phyloP scores from a whole-genome alignment of 495 filamentous ascomycete species.

The Oleoguttula mirabilis region DNA sequence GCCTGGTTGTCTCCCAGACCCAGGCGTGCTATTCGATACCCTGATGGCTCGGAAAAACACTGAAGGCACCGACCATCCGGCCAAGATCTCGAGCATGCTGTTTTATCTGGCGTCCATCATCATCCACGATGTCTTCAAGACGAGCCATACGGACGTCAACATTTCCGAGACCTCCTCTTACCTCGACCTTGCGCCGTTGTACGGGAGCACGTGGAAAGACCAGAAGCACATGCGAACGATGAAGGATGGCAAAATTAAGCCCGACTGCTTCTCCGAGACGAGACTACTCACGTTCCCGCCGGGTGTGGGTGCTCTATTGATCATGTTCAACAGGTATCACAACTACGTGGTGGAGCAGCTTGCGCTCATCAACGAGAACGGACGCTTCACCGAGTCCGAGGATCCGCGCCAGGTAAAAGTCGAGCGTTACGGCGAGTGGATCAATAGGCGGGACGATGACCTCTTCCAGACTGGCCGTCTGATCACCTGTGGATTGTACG shows the following conservation, averaged over 20 bases:
- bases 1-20: constrained; percentile 57
- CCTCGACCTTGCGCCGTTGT: constrained; percentile 72
- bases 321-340: constrained; percentile 52
- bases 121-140: constrained; percentile 66
- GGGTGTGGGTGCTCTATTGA: constrained; percentile 56
- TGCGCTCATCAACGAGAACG: constrained; percentile 47
- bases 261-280: constrained; percentile 69
- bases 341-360: constrained; percentile 40
- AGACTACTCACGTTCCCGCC: constrained; percentile 71
- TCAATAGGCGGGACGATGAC: constrained; percentile 29
- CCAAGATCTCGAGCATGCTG: constrained; percentile 73
- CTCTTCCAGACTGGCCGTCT: constrained; percentile 33
- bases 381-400: constrained; percentile 37
- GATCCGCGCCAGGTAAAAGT: constrained; percentile 10
- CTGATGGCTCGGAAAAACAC: constrained; percentile 51
- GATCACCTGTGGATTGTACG: constrained; percentile 31
- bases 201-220: constrained; percentile 67
- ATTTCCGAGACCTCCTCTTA: constrained; percentile 71
- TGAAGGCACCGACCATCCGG: constrained; percentile 48
- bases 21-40: constrained; percentile 65
- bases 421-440: constrained; percentile 15
- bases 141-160: constrained; percentile 41
- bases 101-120: constrained; percentile 87
- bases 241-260: constrained; percentile 71
- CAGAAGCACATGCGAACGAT: constrained; percentile 67